Evolutionary conservation across 202 grass and related monocot genomes (phyloP).

Genomic region (Brachypodium distachyon): DNA sequence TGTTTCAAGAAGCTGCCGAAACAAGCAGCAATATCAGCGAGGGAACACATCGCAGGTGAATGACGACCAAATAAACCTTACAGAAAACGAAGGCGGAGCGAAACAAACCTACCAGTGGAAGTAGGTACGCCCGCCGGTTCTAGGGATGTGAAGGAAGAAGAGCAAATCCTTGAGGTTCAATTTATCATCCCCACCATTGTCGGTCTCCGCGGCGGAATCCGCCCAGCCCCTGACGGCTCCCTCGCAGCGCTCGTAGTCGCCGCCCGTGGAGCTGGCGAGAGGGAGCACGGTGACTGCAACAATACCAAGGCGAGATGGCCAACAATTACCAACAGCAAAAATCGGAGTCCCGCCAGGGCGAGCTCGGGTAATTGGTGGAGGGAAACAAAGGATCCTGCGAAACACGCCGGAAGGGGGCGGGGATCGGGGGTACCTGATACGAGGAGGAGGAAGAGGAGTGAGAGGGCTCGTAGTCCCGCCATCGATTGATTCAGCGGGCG

Average conservation of each 20-base stretch:
- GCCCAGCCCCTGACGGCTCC: constrained; percentile 60
- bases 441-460: constrained; percentile 12
- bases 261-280: not conserved
- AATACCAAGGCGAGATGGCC: not conserved
- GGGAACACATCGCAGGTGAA: not conserved
- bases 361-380: no score
- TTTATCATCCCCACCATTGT: constrained; percentile 44
- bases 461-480: no score
- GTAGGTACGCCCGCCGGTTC: constrained; percentile 85
- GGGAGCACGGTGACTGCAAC: constrained; percentile 23
- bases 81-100: not conserved
- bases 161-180: constrained; percentile 78
- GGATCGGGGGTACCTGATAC: constrained; percentile 14
- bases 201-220: constrained; percentile 19
- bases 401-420: not conserved
- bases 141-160: constrained; percentile 93
- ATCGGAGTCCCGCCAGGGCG: not conserved
- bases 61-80: not conserved
- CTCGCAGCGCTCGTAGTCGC: constrained; percentile 51
- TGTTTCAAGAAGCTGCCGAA: constrained; percentile 77
- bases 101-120: constrained; percentile 61
- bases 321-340: not conserved
- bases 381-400: not conserved
- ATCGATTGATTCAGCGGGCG: constrained; percentile 4
- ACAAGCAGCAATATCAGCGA: not conserved